These are phyloP conservation scores for Stachybotrys elegans DNA, from an alignment of 2,329 filamentous ascomycete genomes.

Conservation along the genomic window DNA sequence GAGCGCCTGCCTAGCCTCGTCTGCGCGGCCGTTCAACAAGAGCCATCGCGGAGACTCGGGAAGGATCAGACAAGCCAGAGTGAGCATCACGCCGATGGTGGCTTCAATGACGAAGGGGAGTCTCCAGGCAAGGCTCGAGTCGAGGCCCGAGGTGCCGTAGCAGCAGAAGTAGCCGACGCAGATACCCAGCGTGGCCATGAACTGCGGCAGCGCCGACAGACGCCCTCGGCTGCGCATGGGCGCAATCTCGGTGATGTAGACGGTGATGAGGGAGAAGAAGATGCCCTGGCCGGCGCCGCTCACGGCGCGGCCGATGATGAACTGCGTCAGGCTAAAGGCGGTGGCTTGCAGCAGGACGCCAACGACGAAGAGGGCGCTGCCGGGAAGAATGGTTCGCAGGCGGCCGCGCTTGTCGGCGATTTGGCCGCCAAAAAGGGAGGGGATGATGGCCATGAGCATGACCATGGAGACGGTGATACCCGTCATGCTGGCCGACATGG, in stretches of 20 bases:
- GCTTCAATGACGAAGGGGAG: slow-evolving; percentile 48
- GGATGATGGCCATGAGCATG: slow-evolving; percentile 50
- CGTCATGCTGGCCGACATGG: slow-evolving; percentile 44
- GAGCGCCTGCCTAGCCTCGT: slow-evolving; percentile 38
- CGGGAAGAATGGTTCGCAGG: slow-evolving; percentile 21
- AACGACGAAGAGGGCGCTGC: slow-evolving; percentile 46
- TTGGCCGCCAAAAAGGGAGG: slow-evolving; percentile 52
- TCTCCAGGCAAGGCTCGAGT: slow-evolving; percentile 48
- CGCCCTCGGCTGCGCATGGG: slow-evolving; percentile 44
- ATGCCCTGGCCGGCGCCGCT: slow-evolving; percentile 56
- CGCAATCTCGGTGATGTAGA: slow-evolving; percentile 59
- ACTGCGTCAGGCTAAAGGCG: slow-evolving; percentile 41
- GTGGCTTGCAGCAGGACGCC: slow-evolving; percentile 49
- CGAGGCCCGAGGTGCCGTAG: slow-evolving; percentile 46
- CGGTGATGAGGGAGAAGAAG: slow-evolving; percentile 50
- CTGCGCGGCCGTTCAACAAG: slow-evolving; percentile 37
- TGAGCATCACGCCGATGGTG: slow-evolving; percentile 31
- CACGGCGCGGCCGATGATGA: slow-evolving; percentile 49
- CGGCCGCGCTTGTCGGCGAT: slow-evolving; percentile 48
- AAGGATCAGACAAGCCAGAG: slow-evolving; percentile 33
- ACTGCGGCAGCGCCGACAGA: slow-evolving; percentile 47
- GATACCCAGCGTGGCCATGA: slow-evolving; percentile 45
- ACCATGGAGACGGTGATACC: slow-evolving; percentile 57
- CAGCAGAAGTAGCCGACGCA: slow-evolving; percentile 55
- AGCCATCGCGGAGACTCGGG: slow-evolving; percentile 57